Evolutionary conservation across 2,329 filamentous ascomycete species (phyloP), one percentile per base, ranked within the genome.

Genomic region (Leptographium flavum): DNA sequence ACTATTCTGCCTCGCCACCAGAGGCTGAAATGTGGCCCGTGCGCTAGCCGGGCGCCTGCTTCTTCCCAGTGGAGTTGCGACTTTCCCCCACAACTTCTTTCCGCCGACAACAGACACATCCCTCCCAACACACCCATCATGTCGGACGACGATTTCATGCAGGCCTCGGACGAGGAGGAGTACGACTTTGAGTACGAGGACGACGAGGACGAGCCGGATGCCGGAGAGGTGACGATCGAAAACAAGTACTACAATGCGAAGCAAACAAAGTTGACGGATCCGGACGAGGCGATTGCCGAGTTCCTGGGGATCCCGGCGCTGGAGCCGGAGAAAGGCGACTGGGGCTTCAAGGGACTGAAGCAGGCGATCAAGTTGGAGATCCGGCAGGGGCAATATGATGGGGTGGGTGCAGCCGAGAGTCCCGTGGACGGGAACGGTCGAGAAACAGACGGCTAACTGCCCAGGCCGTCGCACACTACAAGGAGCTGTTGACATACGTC

Each of bases 161-260:
- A 92, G 65, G 86, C 87, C 61, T 92, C 86, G 5, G 86, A 86
- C 49, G 81, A 87, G 60, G 84, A 90, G 67, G 81, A 88, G 77
- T 95, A 95, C 60, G 92, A 96, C 65, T 96, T 96, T 61, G 90
- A 96, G 59, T 96, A 95, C 64, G 90, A 95, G 60, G 66, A 81
- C 48, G 87, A 87, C 53, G 86, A 94, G 45, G 87, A 94, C 46
- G 87, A 92, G 41, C 85, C 93, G 37, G 82, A 94, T 47, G 79
- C 76, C 28, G 87, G 81, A 47, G 87, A 95, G 60, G 84, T 95
- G 56, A 87, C 90, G 54, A 93, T 96, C 61, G 92, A 98, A 63
- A 98, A 98, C 70, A 95, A 94, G 67, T 98, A 98, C 70, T 98
- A 96, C 73, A 96, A 95, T 65, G 92, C 92, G 37, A 98, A 98